A percentile compares a stretch with the other conserved stretches of the same genome.
These are phyloP conservation scores for Boletus albobrunnescens DNA, from an alignment of 1,284 basidiomycete genomes.

Conservation along the genomic window DNA sequence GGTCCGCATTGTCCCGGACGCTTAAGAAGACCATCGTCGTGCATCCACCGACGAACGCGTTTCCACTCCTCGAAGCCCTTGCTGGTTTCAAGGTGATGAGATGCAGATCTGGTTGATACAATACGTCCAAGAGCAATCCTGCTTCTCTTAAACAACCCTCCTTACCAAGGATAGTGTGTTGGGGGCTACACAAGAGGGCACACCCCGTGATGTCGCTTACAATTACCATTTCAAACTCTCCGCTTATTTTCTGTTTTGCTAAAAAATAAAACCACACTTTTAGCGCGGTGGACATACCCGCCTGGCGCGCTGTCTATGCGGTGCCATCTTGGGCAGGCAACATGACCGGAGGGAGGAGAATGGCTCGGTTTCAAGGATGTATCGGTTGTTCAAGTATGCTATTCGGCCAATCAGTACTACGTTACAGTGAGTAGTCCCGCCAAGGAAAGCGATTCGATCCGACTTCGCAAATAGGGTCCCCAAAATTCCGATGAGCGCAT, in stretches of 20 bases:
- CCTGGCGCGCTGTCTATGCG: slow-evolving; percentile 71
- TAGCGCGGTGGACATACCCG: slow-evolving; percentile 61
- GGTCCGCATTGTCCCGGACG: slow-evolving; percentile 47
- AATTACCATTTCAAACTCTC: not conserved
- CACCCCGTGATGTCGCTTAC: slow-evolving; percentile 36
- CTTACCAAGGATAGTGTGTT: slow-evolving; percentile 58
- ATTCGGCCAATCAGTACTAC: slow-evolving; percentile 66
- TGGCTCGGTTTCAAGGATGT: slow-evolving; percentile 43
- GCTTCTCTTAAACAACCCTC: slow-evolving; percentile 75
- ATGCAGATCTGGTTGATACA: slow-evolving; percentile 76
- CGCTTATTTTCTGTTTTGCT: slow-evolving; percentile 14
- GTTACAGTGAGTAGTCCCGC: slow-evolving; percentile 46
- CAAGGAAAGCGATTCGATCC: slow-evolving; percentile 1
- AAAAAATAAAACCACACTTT: slow-evolving; percentile 13
- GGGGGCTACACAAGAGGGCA: slow-evolving; percentile 84
- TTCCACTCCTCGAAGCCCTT: slow-evolving; percentile 43
- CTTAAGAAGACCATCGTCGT: slow-evolving; percentile 88
- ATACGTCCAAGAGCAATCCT: slow-evolving; percentile 70
- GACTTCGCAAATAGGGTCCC: slow-evolving; percentile 41
- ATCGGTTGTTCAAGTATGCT: slow-evolving; percentile 76
- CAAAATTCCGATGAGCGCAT: slow-evolving; percentile 74
- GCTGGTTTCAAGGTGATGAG: slow-evolving; percentile 44
- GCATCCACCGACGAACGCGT: slow-evolving; percentile 54
- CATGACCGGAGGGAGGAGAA: slow-evolving; percentile 46
- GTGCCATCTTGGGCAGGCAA: slow-evolving; percentile 69